A percentile compares a stretch with the other conserved stretches of the same genome.
These are phyloP conservation scores for Achaetomiella virescens DNA, from an alignment of 495 filamentous ascomycete species.

Conservation along the genomic window DNA sequence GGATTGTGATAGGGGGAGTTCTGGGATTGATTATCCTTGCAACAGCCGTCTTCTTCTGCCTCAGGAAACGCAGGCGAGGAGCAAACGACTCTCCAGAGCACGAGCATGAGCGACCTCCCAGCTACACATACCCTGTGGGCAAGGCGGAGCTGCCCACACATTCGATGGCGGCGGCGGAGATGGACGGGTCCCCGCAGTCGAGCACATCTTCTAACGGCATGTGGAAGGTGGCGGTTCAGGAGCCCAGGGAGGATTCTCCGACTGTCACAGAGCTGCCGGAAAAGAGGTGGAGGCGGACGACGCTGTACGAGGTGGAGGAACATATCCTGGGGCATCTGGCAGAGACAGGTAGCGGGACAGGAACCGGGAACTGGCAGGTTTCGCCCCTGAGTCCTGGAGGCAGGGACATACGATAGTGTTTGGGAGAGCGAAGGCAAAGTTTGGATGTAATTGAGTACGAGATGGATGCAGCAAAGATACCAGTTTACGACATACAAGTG, in stretches of 20 bases:
- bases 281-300: not conserved
- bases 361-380: too few relatives aligned
- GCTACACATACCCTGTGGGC: not conserved
- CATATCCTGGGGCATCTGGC: too few relatives aligned
- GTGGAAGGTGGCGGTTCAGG: not conserved
- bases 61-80: not conserved
- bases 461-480: too few relatives aligned
- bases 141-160: not conserved
- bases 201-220: not conserved
- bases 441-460: too few relatives aligned
- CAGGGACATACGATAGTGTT: too few relatives aligned
- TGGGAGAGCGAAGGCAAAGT: too few relatives aligned
- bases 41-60: conserved; percentile 4
- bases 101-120: not conserved
- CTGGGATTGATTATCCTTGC: not conserved
- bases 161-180: not conserved
- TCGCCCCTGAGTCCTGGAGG: too few relatives aligned
- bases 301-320: not conserved
- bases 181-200: not conserved
- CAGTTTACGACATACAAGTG: too few relatives aligned
- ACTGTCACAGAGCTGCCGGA: not conserved
- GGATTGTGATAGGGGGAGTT: not conserved
- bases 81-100: not conserved
- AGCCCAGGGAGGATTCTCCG: not conserved
- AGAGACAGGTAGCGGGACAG: too few relatives aligned